Evolutionary conservation across 208 protist species (phyloP).

Genomic region (Crithidia acanthocephali): DNA sequence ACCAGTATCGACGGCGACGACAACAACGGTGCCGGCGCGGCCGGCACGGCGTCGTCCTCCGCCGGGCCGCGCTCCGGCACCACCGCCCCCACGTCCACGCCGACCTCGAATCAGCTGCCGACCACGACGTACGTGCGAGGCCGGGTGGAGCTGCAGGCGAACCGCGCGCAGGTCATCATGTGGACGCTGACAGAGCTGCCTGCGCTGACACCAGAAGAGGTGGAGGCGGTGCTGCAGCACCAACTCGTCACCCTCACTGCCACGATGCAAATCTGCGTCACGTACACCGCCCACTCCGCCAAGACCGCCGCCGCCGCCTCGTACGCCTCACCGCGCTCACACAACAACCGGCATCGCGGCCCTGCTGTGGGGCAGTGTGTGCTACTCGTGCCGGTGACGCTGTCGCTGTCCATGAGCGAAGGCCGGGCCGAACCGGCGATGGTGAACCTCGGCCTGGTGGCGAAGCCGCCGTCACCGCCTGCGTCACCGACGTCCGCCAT

Average conservation of each 20-base stretch:
- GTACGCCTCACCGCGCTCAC: conserved; percentile 15
- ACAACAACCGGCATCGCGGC: conserved; percentile 30
- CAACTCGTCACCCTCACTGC: conserved; percentile 48
- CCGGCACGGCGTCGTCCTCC: neutral
- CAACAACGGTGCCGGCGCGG: neutral
- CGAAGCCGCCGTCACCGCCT: conserved; percentile 14
- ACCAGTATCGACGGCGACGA: neutral
- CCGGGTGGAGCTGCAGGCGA: conserved; percentile 51
- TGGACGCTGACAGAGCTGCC: conserved; percentile 58
- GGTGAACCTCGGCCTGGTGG: conserved; percentile 47
- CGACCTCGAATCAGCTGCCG: conserved; percentile 11
- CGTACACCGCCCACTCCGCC: conserved; percentile 46
- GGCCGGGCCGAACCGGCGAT: conserved; percentile 50
- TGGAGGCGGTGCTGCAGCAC: conserved; percentile 42
- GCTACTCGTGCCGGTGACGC: conserved; percentile 49
- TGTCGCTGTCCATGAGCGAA: conserved; percentile 65
- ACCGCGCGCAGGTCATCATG: conserved; percentile 44
- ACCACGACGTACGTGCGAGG: conserved; percentile 27
- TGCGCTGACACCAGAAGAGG: conserved; percentile 43
- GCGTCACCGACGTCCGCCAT: conserved; percentile 11
- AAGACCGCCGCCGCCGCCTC: conserved; percentile 2
- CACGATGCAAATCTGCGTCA: conserved; percentile 57
- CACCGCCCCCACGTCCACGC: conserved; percentile 16
- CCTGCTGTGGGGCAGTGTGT: conserved; percentile 45
- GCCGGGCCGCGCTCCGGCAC: conserved; percentile 12